A percentile compares a stretch with the other conserved stretches of the same genome.
These are phyloP conservation scores for Pleurotus salmoneostramineus DNA, from an alignment of 768 basidiomycete species.

Conservation along the genomic window DNA sequence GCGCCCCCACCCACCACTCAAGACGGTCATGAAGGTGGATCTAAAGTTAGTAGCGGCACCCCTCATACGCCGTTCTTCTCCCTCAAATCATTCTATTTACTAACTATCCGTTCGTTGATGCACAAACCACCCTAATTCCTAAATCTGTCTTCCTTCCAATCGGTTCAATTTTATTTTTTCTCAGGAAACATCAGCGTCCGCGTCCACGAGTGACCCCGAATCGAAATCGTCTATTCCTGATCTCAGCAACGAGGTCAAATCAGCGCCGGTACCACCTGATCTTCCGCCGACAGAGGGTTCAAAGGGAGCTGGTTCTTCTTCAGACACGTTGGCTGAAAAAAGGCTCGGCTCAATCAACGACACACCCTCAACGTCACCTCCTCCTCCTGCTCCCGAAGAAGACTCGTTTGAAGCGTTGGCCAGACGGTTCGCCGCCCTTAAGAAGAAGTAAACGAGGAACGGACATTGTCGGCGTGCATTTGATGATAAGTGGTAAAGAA, in stretches of 20 bases:
- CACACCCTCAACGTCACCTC: conserved; percentile 16
- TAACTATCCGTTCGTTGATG: too few species aligned
- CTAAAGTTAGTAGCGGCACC: conserved; percentile 32
- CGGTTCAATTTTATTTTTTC: neutral
- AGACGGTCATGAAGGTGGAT: conserved; percentile 24
- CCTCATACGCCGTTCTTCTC: neutral
- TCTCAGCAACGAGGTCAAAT: conserved; percentile 24
- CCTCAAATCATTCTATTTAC: neutral
- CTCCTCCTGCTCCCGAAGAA: too few species aligned
- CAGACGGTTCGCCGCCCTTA: conserved; percentile 81
- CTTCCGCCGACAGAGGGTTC: conserved; percentile 48
- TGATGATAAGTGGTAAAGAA: too few species aligned
- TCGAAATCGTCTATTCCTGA: conserved; percentile 16
- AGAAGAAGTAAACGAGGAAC: conserved; percentile 76
- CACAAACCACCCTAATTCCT: too few species aligned
- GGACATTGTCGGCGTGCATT: too few species aligned
- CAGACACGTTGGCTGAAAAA: conserved; percentile 15
- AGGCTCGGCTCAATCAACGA: conserved; percentile 17
- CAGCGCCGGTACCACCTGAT: conserved; percentile 41
- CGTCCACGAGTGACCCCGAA: neutral
- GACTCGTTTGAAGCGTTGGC: conserved; percentile 77
- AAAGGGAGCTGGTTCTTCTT: conserved; percentile 22
- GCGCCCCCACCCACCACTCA: conserved; percentile 30
- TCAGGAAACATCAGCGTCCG: neutral
- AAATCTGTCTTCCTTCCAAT: too few species aligned